Conservation (phyloP, 495 filamentous ascomycete species). For the Penicillium pulvis region DNA sequence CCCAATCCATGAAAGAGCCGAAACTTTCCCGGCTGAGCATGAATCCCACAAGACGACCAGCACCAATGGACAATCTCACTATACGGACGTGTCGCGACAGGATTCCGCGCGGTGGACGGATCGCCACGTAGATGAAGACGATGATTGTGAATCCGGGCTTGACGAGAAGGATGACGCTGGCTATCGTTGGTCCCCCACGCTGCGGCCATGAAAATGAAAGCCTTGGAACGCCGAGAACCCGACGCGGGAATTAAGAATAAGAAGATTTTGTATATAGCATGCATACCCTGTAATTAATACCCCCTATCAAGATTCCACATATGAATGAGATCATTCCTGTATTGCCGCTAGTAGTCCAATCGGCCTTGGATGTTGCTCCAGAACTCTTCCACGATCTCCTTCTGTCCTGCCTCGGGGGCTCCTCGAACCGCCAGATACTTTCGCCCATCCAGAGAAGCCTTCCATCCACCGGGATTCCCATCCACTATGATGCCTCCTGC, state of each 20-base stretch:
- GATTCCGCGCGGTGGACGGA: slow-evolving; percentile 45
- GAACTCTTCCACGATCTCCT: slow-evolving; percentile 78
- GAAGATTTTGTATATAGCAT: not conserved
- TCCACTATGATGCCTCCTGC: slow-evolving; percentile 80
- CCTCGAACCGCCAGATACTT: slow-evolving; percentile 78
- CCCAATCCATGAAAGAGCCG: slow-evolving; percentile 15
- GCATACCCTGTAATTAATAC: not conserved
- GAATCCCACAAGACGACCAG: slow-evolving; percentile 19
- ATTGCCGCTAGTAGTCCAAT: slow-evolving; percentile 33
- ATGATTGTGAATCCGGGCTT: slow-evolving; percentile 32
- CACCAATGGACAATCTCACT: slow-evolving; percentile 12
- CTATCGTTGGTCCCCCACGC: slow-evolving; percentile 22
- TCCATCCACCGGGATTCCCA: slow-evolving; percentile 78
- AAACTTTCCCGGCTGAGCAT: slow-evolving; percentile 10
- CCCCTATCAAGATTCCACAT: not conserved
- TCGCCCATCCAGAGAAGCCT: slow-evolving; percentile 70
- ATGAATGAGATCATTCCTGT: slow-evolving; percentile 16
- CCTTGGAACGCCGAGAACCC: not conserved
- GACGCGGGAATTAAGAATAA: too few relatives aligned
- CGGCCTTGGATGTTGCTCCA: slow-evolving; percentile 56
- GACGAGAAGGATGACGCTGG: slow-evolving; percentile 26
- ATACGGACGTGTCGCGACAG: slow-evolving; percentile 26
- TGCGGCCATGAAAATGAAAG: slow-evolving; percentile 1
- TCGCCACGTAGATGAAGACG: slow-evolving; percentile 36
- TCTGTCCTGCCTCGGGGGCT: slow-evolving; percentile 61